Percentiles rank a stretch among this genome's conserved stretches.
These are phyloP conservation scores for Dactylonectria estremocensis DNA, from an alignment of 2,329 filamentous ascomycete species.

Conservation along the genomic window DNA sequence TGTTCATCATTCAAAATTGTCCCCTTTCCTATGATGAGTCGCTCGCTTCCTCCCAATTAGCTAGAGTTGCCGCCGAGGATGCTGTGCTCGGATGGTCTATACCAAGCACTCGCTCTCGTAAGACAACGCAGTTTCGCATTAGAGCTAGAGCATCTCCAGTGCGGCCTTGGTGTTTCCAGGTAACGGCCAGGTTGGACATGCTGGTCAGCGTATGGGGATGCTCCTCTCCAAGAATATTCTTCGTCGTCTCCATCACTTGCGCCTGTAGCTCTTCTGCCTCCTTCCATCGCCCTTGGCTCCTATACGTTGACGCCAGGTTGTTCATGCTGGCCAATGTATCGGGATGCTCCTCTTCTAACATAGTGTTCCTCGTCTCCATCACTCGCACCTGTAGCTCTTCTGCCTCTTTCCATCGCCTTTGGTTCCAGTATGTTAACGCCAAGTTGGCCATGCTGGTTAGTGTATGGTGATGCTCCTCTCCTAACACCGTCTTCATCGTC, in stretches of 20 bases:
- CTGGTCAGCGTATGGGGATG: constrained; percentile 20
- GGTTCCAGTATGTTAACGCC: background rate
- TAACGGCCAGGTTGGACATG: constrained; percentile 16
- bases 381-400: no score
- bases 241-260: background rate
- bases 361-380: no score
- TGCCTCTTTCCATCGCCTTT: constrained; percentile 4
- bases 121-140: no score
- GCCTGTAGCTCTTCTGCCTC: background rate
- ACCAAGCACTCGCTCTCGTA: no score
- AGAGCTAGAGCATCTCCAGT: constrained; percentile 17
- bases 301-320: background rate
- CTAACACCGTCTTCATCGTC: no score
- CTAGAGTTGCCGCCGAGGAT: constrained; percentile 9
- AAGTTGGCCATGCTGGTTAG: background rate
- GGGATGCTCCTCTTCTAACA: no score
- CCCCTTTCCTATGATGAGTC: constrained; percentile 11
- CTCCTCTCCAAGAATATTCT: background rate
- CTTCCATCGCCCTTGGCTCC: background rate
- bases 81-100: no score
- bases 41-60: constrained; percentile 8
- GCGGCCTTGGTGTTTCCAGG: constrained; percentile 5
- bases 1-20: background rate
- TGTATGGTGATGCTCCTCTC: background rate
- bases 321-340: constrained; percentile 2